These are phyloP conservation scores for Leccinum subfulvum DNA, from an alignment of 1,284 basidiomycete species.

Conservation along the genomic window DNA sequence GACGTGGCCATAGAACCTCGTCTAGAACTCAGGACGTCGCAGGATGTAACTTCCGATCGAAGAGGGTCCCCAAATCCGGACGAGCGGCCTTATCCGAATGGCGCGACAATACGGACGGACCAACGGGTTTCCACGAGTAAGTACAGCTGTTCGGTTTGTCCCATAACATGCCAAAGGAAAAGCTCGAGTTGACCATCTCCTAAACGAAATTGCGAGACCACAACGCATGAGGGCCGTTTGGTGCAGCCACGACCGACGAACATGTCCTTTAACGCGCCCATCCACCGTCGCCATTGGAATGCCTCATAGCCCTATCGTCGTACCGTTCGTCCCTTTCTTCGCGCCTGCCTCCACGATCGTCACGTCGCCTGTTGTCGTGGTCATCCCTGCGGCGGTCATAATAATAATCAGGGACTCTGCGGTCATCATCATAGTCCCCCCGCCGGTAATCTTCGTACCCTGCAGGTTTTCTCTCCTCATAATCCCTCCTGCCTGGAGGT, in stretches of 20 bases:
- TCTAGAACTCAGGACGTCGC: conserved; percentile 24
- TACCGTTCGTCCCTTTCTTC: conserved; percentile 76
- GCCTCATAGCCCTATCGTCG: conserved; percentile 69
- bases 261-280: conserved; percentile 57
- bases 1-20: conserved; percentile 7
- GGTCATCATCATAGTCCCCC: conserved; percentile 70
- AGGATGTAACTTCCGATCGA: conserved; percentile 16
- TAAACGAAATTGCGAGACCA: conserved; percentile 42
- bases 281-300: conserved; percentile 70
- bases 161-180: conserved; percentile 40
- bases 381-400: conserved; percentile 81
- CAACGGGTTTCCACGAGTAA: conserved; percentile 41
- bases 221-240: conserved; percentile 43
- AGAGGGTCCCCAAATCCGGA: conserved; percentile 30
- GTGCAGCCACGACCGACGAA: conserved; percentile 41
- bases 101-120: conserved; percentile 32
- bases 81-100: conserved; percentile 33
- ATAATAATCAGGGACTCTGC: conserved; percentile 71
- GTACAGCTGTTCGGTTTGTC: conserved; percentile 39
- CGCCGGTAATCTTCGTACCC: conserved; percentile 81
- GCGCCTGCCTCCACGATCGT: conserved; percentile 61
- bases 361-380: conserved; percentile 55
- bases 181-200: conserved; percentile 39
- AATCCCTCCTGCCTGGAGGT: conserved; percentile 64
- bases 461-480: conserved; percentile 78